Conservation (phyloP, 75 land plant genomes). For the Larix kaempferi region DNA sequence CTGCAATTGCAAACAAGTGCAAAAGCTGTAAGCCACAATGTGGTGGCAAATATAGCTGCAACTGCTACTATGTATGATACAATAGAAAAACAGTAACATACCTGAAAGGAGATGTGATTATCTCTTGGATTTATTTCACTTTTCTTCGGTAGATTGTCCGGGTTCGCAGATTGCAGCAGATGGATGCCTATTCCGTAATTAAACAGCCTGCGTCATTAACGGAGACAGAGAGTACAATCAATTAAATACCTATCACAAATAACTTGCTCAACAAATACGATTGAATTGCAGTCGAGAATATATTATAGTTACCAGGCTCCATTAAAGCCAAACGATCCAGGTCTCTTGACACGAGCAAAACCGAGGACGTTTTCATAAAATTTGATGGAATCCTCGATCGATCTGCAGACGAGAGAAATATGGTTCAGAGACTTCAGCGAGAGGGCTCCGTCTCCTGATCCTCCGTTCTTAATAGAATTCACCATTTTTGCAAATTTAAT, state of each 20-base stretch:
- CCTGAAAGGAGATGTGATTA: conserved; percentile 54
- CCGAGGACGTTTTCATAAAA: conserved; percentile 36
- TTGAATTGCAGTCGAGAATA: not conserved
- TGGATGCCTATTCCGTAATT: conserved; percentile 50
- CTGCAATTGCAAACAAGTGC: not conserved
- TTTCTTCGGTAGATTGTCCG: not conserved
- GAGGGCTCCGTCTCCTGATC: not conserved
- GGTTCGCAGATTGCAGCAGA: conserved; percentile 17
- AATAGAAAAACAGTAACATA: not conserved
- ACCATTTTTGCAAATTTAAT: not conserved
- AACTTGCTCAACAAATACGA: not conserved
- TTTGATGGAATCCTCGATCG: conserved; percentile 9
- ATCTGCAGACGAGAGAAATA: conserved; percentile 4
- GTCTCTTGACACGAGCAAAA: conserved; percentile 24
- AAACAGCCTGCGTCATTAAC: conserved; percentile 25
- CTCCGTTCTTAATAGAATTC: not conserved
- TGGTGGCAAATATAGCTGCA: not conserved
- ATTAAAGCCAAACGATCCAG: conserved; percentile 31
- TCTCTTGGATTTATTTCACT: conserved; percentile 34
- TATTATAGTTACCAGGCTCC: conserved; percentile 26
- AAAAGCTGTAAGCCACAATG: not conserved
- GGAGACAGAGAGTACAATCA: not conserved
- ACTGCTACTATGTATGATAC: not conserved
- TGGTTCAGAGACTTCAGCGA: conserved; percentile 11
- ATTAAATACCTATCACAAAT: not conserved